Conservation (phyloP, 441 rosid species). For the Populus tomentosa region DNA sequence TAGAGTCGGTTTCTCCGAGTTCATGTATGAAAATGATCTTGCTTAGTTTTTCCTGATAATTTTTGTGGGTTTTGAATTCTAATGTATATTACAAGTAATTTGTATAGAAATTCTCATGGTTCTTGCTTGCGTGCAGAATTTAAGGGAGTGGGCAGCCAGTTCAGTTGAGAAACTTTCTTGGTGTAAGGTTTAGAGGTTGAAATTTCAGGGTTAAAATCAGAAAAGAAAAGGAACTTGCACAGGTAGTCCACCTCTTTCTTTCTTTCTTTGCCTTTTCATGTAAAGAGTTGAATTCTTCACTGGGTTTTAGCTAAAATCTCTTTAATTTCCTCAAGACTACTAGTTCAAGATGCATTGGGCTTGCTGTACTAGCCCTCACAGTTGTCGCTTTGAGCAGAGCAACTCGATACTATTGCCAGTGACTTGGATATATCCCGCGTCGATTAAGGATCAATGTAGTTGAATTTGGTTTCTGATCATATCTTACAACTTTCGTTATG, state of each 20-base stretch:
- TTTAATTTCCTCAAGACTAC: constrained; percentile 15
- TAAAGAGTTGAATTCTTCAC: not conserved
- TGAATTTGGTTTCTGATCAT: not conserved
- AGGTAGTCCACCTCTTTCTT: constrained; percentile 12
- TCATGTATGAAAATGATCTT: not conserved
- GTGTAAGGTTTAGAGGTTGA: not conserved
- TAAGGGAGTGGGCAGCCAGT: constrained; percentile 10
- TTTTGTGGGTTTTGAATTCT: not conserved
- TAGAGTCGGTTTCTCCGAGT: not conserved
- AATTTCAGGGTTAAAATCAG: not conserved
- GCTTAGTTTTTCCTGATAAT: not conserved
- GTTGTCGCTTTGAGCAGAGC: not conserved
- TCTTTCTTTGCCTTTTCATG: not conserved
- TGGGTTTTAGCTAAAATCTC: not conserved
- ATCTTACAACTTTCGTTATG: not conserved
- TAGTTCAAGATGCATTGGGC: constrained; percentile 8
- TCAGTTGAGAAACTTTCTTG: constrained; percentile 14
- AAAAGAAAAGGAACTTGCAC: not conserved
- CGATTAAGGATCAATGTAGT: too few relatives aligned
- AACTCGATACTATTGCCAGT: not conserved
- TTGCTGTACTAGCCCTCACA: not conserved
- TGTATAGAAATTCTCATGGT: constrained; percentile 1
- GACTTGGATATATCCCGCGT: too few relatives aligned
- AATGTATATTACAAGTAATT: not conserved
- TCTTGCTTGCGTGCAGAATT: constrained; percentile 15